Evolutionary conservation across 2,329 filamentous ascomycete genomes (phyloP), one percentile per base, ranked within the genome.

Genomic region (Ceratocystis destructans): DNA sequence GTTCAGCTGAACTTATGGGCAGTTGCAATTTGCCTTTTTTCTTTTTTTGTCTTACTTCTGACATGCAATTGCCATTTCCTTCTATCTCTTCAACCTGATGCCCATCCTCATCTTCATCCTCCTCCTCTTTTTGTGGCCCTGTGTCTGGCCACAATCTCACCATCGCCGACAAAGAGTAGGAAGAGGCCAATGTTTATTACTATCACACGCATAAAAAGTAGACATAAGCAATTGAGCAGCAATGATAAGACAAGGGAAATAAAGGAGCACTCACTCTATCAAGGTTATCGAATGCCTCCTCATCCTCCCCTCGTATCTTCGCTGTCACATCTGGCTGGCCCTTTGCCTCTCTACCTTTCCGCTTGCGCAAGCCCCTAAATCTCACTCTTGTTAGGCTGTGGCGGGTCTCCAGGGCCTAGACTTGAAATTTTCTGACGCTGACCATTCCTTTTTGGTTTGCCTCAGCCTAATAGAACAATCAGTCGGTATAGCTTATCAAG

Each of bases 401-500:
- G 53, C 53, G 53, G 46, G 53, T 12, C 53, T 28, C 53, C 10
- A 57, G 6, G 53, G 53, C 17, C 53, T 57, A 57, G 53, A 57
- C 53, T 57, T 31, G 17, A 15, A 20, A 31, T 57, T 57, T 57
- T 22, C 53, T 57, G 22, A 28, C 53, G 12, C 53, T 22, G 22
- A 57, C 53, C 53, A 31, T 57, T 57, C 53, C 53, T 57, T 15
- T 57, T 57, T 57, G 22, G 53, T 28, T 10, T 3, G 25, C 53
- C 53, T 28, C 53, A 57, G 53, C 53, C 53, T 17, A 57, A 57
- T 57, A 17, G 22, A 41, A n/a, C 4, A 17, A 22, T 15, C 53
- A 28, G 53, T 28, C 53, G 53, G 53, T 57, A 57, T 57, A 17
- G 53, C 53, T 31, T 57, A 28, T 57, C 53, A 57, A 57, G 53